These are phyloP conservation scores for Rhododendron simsii DNA, from an alignment of 148 eudicot genomes.

Conservation along the genomic window DNA sequence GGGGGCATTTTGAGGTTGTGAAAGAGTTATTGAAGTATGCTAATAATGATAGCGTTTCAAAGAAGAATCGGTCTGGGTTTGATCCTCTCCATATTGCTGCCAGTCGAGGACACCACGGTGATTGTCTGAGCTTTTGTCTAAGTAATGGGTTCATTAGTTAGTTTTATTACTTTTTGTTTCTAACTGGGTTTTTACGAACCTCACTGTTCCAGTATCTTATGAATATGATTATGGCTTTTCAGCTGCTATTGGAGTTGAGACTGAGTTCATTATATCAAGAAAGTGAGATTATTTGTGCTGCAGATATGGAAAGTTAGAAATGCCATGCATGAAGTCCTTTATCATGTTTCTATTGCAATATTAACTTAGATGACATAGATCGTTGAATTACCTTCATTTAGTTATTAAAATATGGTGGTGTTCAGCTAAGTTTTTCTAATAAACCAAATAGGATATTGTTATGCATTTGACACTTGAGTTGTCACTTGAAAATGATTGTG, in stretches of 20 bases:
- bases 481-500: not conserved
- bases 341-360: not conserved
- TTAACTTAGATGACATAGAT: not conserved
- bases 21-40: constrained; percentile 71
- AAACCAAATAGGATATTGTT: not conserved
- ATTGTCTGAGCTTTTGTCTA: constrained; percentile 3
- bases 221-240: not conserved
- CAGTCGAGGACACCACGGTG: constrained; percentile 70
- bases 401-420: not conserved
- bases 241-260: not conserved
- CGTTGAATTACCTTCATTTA: not conserved
- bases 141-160: not conserved
- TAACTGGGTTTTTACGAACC: not conserved
- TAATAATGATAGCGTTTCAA: constrained; percentile 47
- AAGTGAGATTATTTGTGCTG: not conserved
- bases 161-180: not conserved
- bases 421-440: not conserved
- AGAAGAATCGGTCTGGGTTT: constrained; percentile 54
- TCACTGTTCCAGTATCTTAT: not conserved
- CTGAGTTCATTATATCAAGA: not conserved
- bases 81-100: constrained; percentile 87
- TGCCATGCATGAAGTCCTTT: not conserved
- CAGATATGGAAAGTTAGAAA: not conserved
- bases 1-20: constrained; percentile 70
- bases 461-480: not conserved